Evolutionary conservation across 495 filamentous ascomycete genomes (phyloP), one percentile per base, ranked within the genome.

Genomic region (Xylaria nigripes): DNA sequence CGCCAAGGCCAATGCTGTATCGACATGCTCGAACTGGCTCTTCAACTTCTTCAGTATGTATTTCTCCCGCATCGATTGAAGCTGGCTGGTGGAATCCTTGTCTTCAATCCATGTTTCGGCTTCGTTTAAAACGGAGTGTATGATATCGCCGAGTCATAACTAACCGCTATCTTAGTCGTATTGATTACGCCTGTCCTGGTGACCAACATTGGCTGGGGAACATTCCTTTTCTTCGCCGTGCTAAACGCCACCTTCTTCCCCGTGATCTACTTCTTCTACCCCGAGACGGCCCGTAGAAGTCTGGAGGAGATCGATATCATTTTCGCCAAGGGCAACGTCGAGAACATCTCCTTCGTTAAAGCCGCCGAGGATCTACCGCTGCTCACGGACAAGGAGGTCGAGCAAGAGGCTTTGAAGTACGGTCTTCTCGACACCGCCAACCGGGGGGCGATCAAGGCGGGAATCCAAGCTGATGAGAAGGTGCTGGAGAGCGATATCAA

Each of bases 181-280:
- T 87, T 90, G 86, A 81, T 90, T 51, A 87, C 86, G 0, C 87
- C 87, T 0, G 78, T 88, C 46, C 85, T 89, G 81, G 68, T 90
- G 23, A 58, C 70, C 42, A 71, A 74, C 48, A 88, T 89, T 50
- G 65, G 74, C 46, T 92, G 86, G 86, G 81, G 84, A 9, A 88
- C 85, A 0, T 92, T 90, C 66, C 75, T 90, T 32, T 86, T 90
- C 78, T 90, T 90, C 64, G 86, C 85, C 6, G 68, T 71, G 32
- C 70, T 86, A 58, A 90, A 91, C 68, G 81, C 76, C 45, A 69
- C 69, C 58, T 88, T 89, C 75, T 66, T 90, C 16, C 86, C 87
- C 1, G 63, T 85, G 55, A 85, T 90, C 69, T 88, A 79, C 69
- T 81, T 89, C 70, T 86, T 85, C 71, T 89, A 87, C 66, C 86